A percentile compares a stretch with the other conserved stretches of the same genome.
Evolutionary conservation across 2,329 filamentous ascomycete genomes (phyloP).

Genomic region (Colletotrichum chrysophilum): DNA sequence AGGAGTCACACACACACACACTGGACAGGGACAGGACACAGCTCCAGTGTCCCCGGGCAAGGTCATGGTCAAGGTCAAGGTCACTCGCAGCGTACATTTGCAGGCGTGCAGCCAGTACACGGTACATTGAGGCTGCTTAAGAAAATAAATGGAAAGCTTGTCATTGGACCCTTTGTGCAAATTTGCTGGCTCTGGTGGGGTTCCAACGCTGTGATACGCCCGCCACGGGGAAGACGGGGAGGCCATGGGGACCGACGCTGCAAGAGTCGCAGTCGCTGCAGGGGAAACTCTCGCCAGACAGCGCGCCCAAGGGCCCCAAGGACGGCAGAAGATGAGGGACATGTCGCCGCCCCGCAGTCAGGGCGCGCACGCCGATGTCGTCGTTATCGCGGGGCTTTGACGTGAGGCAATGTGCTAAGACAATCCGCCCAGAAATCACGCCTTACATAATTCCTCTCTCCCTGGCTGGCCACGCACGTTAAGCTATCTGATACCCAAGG

Average conservation of each 20-base stretch:
- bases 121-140: neutral
- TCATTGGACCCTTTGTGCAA: slow-evolving; percentile 21
- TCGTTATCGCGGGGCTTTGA: slow-evolving; percentile 17
- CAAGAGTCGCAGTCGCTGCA: neutral
- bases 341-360: neutral
- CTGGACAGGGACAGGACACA: neutral
- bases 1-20: slow-evolving; percentile 7
- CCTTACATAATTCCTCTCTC: neutral
- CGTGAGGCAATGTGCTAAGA: neutral
- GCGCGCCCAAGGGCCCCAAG: neutral
- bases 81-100: neutral
- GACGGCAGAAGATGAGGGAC: neutral
- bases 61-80: neutral
- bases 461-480: neutral
- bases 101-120: neutral
- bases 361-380: slow-evolving; percentile 18
- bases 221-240: neutral
- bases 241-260: neutral
- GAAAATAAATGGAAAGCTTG: slow-evolving; percentile 18
- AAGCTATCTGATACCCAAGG: neutral
- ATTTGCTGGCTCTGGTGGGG: slow-evolving; percentile 3
- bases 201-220: slow-evolving; percentile 1
- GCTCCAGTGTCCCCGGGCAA: neutral
- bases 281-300: slow-evolving; percentile 8
- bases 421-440: neutral